Conservation (phyloP, 257 asterid species). For the Scutellaria galericulata region DNA sequence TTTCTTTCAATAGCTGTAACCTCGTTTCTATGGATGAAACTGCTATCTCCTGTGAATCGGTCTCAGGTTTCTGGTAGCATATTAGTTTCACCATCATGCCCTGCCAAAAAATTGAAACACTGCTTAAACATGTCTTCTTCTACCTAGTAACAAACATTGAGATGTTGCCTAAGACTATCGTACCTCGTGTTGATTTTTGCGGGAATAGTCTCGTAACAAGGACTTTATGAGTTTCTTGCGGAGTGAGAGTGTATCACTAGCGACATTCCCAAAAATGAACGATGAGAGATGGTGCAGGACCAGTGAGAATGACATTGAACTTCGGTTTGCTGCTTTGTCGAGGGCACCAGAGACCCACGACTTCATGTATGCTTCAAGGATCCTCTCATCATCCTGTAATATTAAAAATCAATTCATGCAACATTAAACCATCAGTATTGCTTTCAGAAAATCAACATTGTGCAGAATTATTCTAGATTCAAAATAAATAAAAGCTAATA, state of each 20-base stretch:
- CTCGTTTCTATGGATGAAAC: slow-evolving; percentile 50
- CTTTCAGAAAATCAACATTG: slow-evolving; percentile 14
- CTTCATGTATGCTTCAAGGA: slow-evolving; percentile 78
- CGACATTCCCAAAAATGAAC: slow-evolving; percentile 56
- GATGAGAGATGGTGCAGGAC: slow-evolving; percentile 81
- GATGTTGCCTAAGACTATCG: slow-evolving; percentile 1
- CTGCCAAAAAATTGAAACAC: slow-evolving; percentile 45
- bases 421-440: background rate
- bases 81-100: slow-evolving; percentile 71
- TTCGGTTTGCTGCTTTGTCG: slow-evolving; percentile 73
- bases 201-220: slow-evolving; percentile 73
- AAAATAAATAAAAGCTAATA: background rate
- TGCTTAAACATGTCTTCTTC: slow-evolving; percentile 12
- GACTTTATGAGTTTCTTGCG: slow-evolving; percentile 73
- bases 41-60: slow-evolving; percentile 21
- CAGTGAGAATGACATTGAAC: slow-evolving; percentile 62
- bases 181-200: slow-evolving; percentile 83
- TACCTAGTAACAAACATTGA: too few relatives aligned
- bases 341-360: slow-evolving; percentile 91
- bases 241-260: slow-evolving; percentile 45
- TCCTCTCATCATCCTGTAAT: slow-evolving; percentile 75
- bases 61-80: slow-evolving; percentile 45
- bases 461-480: slow-evolving; percentile 2
- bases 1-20: slow-evolving; percentile 60
- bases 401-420: slow-evolving; percentile 1